Percentiles rank a stretch among this genome's conserved stretches.
Conservation (phyloP, 139 green algal species). For the Chlamydomonas schloesseri region DNA sequence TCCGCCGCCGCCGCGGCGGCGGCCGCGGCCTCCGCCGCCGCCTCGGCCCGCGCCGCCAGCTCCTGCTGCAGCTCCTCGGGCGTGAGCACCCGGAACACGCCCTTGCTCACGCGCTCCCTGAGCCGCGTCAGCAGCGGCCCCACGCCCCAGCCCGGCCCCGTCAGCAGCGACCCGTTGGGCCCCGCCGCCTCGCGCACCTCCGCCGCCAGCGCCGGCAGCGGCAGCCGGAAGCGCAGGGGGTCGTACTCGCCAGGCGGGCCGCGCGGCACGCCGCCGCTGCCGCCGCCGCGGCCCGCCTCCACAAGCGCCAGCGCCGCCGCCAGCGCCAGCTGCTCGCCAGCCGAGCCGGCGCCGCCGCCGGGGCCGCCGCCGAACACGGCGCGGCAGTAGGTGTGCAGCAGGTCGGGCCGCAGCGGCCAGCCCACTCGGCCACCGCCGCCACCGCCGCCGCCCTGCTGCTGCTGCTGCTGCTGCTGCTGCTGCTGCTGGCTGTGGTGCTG, state of each 20-base stretch:
- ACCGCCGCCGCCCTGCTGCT: neutral
- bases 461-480: neutral
- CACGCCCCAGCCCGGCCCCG: no score
- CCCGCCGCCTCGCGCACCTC: neutral
- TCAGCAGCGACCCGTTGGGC: neutral
- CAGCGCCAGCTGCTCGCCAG: neutral
- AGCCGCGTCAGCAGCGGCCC: neutral
- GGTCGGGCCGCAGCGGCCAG: constrained; percentile 4
- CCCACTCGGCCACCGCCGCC: neutral
- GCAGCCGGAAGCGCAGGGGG: neutral
- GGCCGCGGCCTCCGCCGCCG: no score
- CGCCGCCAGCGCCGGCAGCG: neutral
- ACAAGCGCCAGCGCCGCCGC: constrained; percentile 18
- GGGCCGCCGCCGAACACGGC: neutral
- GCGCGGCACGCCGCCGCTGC: no score
- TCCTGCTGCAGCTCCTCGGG: neutral
- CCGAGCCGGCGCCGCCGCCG: neutral
- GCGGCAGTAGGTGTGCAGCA: constrained; percentile 13
- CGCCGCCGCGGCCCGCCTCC: constrained; percentile 6
- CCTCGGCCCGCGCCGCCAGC: neutral
- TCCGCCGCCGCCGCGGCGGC: neutral
- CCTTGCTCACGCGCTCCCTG: no score
- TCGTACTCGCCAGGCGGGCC: neutral
- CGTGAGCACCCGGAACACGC: neutral
- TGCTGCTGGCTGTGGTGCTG: neutral